Conservation (phyloP, 2,329 filamentous ascomycete genomes). For the Colletotrichum tanaceti region DNA sequence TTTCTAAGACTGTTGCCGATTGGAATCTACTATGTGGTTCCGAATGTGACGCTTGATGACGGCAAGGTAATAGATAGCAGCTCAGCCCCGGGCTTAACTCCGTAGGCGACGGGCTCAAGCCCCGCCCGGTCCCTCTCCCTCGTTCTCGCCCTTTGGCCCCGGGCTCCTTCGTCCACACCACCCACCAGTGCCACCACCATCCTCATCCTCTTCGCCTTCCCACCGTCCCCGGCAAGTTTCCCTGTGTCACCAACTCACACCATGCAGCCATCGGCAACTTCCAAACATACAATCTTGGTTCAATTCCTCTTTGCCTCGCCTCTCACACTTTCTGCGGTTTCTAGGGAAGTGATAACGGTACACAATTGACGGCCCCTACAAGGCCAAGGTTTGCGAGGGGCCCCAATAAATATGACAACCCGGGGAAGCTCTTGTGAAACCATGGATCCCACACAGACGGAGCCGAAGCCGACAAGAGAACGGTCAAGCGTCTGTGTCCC, state of each 20-base stretch:
- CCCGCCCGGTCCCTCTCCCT: too few relatives aligned
- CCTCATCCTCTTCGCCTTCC: not conserved
- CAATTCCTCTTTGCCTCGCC: not conserved
- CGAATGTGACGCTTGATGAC: not conserved
- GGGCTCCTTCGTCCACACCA: not conserved
- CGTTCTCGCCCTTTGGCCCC: not conserved
- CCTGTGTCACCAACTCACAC: slow-evolving; percentile 17
- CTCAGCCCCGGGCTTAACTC: slow-evolving; percentile 20
- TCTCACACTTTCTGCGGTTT: not conserved
- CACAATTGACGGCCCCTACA: slow-evolving; percentile 11
- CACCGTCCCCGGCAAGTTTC: slow-evolving; percentile 23
- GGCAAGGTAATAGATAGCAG: not conserved
- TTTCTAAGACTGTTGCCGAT: not conserved
- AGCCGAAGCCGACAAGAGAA: slow-evolving; percentile 17
- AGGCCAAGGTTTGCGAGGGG: not conserved
- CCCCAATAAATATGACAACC: not conserved
- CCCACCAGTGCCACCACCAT: not conserved
- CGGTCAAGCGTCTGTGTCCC: not conserved
- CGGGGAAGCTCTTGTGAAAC: slow-evolving; percentile 13
- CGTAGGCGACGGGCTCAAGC: not conserved
- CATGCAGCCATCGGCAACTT: slow-evolving; percentile 10
- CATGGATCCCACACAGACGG: slow-evolving; percentile 19
- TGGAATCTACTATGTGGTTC: not conserved
- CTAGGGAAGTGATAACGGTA: not conserved
- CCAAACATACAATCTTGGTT: not conserved